Conservation (phyloP, 306 rosid species). For the Cicer cuneatum region DNA sequence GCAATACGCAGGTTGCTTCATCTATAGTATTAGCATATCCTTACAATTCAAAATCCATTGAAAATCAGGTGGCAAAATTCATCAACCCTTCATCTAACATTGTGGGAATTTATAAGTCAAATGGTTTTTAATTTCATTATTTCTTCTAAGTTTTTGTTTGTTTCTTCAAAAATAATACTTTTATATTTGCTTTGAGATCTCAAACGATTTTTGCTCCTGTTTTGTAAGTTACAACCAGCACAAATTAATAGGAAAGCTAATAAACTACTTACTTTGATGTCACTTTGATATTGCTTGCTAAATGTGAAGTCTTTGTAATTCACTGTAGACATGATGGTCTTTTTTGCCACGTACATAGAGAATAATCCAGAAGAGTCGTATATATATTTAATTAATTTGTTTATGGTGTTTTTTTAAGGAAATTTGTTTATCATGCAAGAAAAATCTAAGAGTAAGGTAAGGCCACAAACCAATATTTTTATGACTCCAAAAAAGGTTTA, state of each 20-base stretch:
- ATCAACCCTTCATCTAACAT: slow-evolving; percentile 83
- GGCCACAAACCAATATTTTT: too few species aligned
- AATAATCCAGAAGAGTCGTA: slow-evolving; percentile 22
- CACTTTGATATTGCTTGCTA: slow-evolving; percentile 41
- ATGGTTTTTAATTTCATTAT: slow-evolving; percentile 39
- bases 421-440: too few species aligned
- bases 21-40: slow-evolving; percentile 24
- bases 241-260: slow-evolving; percentile 27
- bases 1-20: slow-evolving; percentile 46
- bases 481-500: too few species aligned
- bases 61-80: slow-evolving; percentile 66
- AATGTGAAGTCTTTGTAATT: slow-evolving; percentile 25
- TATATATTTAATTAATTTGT: not conserved
- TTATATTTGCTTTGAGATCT: slow-evolving; percentile 40
- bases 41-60: slow-evolving; percentile 50
- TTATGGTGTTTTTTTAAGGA: too few species aligned
- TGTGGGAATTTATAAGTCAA: slow-evolving; percentile 44
- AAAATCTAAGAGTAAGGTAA: too few species aligned
- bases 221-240: slow-evolving; percentile 37
- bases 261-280: slow-evolving; percentile 29
- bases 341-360: slow-evolving; percentile 19
- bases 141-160: slow-evolving; percentile 21
- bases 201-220: slow-evolving; percentile 32
- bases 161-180: slow-evolving; percentile 34
- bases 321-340: slow-evolving; percentile 18